Evolutionary conservation across 2,329 filamentous ascomycete species (phyloP), one percentile per base, ranked within the genome.

Genomic region (Colletotrichum spinosum): DNA sequence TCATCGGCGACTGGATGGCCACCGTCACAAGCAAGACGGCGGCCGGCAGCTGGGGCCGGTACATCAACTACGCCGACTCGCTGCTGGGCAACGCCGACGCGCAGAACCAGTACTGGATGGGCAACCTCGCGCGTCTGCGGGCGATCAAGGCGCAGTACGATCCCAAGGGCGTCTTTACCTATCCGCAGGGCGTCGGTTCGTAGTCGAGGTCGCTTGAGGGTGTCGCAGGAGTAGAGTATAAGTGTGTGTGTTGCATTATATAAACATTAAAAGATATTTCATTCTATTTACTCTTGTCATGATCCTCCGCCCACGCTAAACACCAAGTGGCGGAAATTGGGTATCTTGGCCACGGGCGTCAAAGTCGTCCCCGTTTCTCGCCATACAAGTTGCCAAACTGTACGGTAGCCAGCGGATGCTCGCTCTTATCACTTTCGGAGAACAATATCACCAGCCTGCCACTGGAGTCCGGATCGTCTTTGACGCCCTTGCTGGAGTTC

Each of bases 1-100:
- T 86, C 55, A 66, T 74, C 25, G 74, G 83, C 34, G 78, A 78
- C 53, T 78, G 82, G 71, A 78, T 80, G 66, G 73, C 77, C 9
- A 76, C 73, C 6, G 73, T 81, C 53, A 76, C 73, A 37, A 70
- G 74, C 11, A 72, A 71, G n/a, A 74, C 79, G 72, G 72, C 74
- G 11, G 69, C 76, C 46, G 76, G 74, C 1, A 69, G 74, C 8
- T 84, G 82, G 73, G 82, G 81, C 15, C 81, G 81, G 62, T 87
- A 86, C 67, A 75, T 82, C 68, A 86, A 86, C 75, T 87, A 86
- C 56, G 79, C 83, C 4, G 84, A 87, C 69, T 79, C 83, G 0
- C 78, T 74, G 48, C 75, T 85, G 62, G 76, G 77, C 70, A 76
- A 79, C n/a, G 76, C 76, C 2, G 77, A 77, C n/a, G 84, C 84